Percentiles rank a stretch among this genome's conserved stretches.
phyloP scores from a whole-genome alignment of 2,329 filamentous ascomycete genomes.

The Alternaria atra region DNA sequence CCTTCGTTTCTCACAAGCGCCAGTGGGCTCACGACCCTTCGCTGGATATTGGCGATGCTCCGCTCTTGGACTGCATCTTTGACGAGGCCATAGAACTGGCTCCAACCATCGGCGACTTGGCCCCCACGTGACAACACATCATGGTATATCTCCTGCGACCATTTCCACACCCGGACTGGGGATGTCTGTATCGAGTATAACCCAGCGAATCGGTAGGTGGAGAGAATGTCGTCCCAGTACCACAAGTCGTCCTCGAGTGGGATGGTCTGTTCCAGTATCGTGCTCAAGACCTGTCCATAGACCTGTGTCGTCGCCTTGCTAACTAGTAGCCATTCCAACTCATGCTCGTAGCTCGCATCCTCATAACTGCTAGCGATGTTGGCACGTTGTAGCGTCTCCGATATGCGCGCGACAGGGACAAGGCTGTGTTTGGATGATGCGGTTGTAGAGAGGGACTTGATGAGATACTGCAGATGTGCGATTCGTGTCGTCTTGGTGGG shows the following conservation, averaged over 20 bases:
- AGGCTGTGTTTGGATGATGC: conserved; percentile 71
- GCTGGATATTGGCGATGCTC: conserved; percentile 75
- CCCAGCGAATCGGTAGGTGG: conserved; percentile 78
- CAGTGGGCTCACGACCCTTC: conserved; percentile 78
- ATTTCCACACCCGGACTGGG: conserved; percentile 76
- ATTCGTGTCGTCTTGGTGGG: conserved; percentile 60
- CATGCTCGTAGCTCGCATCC: conserved; percentile 67
- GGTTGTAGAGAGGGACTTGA: conserved; percentile 75
- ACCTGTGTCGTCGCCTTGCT: conserved; percentile 93
- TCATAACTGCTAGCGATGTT: conserved; percentile 57
- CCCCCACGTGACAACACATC: conserved; percentile 62
- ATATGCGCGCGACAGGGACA: conserved; percentile 65
- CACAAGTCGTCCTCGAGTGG: conserved; percentile 86
- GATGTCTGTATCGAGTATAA: conserved; percentile 88
- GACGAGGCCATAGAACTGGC: conserved; percentile 81
- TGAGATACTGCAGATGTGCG: conserved; percentile 69
- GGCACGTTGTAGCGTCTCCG: conserved; percentile 69
- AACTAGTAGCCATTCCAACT: conserved; percentile 89
- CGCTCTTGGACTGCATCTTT: conserved; percentile 77
- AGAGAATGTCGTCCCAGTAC: conserved; percentile 93
- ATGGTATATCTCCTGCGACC: conserved; percentile 73
- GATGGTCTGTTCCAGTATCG: conserved; percentile 82
- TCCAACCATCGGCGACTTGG: conserved; percentile 57
- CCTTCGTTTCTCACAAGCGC: conserved; percentile 79
- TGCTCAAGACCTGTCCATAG: conserved; percentile 81